Evolutionary conservation across 768 basidiomycete genomes (phyloP).

Genomic region (Auricularia cornea): DNA sequence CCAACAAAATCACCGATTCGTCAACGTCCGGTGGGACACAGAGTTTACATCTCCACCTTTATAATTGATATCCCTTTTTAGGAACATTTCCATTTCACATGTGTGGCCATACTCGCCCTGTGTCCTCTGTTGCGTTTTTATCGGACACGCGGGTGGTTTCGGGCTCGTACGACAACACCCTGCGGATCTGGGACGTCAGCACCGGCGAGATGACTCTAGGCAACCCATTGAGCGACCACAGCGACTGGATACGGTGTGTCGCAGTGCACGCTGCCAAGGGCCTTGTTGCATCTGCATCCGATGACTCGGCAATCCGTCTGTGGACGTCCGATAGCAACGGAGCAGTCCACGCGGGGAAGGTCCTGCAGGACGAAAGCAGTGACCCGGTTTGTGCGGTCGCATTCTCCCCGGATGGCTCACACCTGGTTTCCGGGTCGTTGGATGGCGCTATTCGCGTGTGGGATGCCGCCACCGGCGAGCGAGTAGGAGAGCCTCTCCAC

Average conservation of each 20-base stretch:
- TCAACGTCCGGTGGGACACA: too few species aligned
- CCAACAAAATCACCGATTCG: too few species aligned
- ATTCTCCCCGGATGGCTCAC: slow-evolving; percentile 19
- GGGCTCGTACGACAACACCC: slow-evolving; percentile 4
- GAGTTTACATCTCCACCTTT: too few species aligned
- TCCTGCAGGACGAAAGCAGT: neutral
- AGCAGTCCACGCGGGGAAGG: neutral
- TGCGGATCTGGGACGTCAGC: neutral
- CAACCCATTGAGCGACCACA: neutral
- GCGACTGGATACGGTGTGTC: slow-evolving; percentile 2
- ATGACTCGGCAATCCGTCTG: slow-evolving; percentile 8
- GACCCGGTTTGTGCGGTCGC: slow-evolving; percentile 3
- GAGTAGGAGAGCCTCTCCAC: slow-evolving; percentile 9
- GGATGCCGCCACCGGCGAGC: slow-evolving; percentile 17
- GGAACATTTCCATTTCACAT: neutral
- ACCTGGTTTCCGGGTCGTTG: slow-evolving; percentile 22
- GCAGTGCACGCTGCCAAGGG: slow-evolving; percentile 6
- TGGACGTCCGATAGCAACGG: slow-evolving; percentile 7
- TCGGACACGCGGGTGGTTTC: slow-evolving; percentile 6
- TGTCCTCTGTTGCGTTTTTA: slow-evolving; percentile 3
- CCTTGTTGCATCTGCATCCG: slow-evolving; percentile 13
- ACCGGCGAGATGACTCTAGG: neutral
- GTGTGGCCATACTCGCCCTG: neutral
- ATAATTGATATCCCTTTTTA: too few species aligned
- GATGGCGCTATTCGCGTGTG: slow-evolving; percentile 22